Percentiles rank a stretch among this genome's conserved stretches.
These are phyloP conservation scores for Sugiyamaella americana DNA, from an alignment of 805 yeast genomes.

Conservation along the genomic window DNA sequence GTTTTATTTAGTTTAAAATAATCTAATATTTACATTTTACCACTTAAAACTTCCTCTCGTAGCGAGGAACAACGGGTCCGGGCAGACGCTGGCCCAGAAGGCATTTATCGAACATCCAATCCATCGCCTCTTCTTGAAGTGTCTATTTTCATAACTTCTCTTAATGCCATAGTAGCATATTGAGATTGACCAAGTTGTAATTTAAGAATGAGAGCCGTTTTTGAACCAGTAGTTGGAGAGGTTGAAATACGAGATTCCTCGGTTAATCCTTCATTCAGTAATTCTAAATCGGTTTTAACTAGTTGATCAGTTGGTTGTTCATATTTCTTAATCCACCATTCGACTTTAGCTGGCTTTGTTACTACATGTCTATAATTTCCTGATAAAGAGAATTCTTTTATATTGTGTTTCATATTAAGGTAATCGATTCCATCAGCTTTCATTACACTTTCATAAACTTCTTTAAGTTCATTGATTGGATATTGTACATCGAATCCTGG, in stretches of 20 bases:
- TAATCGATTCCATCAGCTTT: conserved; percentile 75
- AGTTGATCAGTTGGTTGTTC: conserved; percentile 60
- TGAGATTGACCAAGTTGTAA: conserved; percentile 79
- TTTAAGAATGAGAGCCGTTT: conserved; percentile 65
- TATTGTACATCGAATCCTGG: conserved; percentile 93
- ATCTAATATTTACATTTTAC: too few species aligned
- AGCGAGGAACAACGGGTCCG: too few species aligned
- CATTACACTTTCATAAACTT: conserved; percentile 69
- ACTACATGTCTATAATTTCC: conserved; percentile 81
- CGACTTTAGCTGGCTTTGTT: conserved; percentile 57
- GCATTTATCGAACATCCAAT: too few species aligned
- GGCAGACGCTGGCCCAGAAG: too few species aligned
- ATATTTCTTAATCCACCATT: conserved; percentile 59
- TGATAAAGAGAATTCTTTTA: conserved; percentile 82
- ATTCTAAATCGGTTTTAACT: conserved; percentile 70
- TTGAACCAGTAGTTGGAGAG: conserved; percentile 37
- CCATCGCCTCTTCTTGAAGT: conserved; percentile 26
- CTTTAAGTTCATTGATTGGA: conserved; percentile 61
- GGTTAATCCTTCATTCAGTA: conserved; percentile 33
- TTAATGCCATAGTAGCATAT: conserved; percentile 95
- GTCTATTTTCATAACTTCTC: conserved; percentile 69
- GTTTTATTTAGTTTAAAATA: too few species aligned
- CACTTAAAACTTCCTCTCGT: too few species aligned
- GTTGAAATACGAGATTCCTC: conserved; percentile 15
- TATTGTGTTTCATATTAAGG: conserved; percentile 71